Conservation (phyloP, 208 protist species). For the Entamoeba dispar region DNA sequence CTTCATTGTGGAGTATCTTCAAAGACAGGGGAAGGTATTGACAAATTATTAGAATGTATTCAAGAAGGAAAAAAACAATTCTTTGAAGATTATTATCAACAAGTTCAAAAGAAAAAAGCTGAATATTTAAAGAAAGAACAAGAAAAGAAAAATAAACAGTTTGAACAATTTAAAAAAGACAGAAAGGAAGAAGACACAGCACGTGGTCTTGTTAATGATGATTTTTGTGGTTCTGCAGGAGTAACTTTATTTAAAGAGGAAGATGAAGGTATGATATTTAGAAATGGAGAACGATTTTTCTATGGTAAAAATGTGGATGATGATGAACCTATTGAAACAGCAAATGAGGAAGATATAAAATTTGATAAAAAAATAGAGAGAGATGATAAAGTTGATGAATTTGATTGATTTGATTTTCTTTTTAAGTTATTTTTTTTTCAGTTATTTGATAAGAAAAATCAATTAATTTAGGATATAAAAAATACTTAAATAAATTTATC, state of each 20-base stretch:
- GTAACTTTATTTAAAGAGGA: not conserved
- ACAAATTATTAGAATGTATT: not conserved
- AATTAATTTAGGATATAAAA: too few species aligned
- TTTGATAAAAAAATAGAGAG: too few species aligned
- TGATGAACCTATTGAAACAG: not conserved
- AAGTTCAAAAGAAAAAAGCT: not conserved
- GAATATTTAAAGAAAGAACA: not conserved
- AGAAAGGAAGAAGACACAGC: not conserved
- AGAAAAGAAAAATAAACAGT: not conserved
- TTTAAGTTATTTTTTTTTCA: too few species aligned
- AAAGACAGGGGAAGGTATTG: not conserved
- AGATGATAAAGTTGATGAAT: too few species aligned
- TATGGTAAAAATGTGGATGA: not conserved
- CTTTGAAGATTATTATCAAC: not conserved
- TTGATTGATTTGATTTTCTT: too few species aligned
- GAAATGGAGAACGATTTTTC: not conserved
- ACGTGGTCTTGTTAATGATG: not conserved
- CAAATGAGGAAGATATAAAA: too few species aligned
- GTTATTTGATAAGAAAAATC: too few species aligned
- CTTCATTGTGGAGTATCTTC: not conserved
- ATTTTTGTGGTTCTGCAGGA: not conserved
- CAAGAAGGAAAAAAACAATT: not conserved
- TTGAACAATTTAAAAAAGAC: not conserved
- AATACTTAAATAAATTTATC: too few species aligned
- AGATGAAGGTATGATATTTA: not conserved